phyloP scores from a whole-genome alignment of 148 eudicot genomes.

The Camellia lanceoleosa region DNA sequence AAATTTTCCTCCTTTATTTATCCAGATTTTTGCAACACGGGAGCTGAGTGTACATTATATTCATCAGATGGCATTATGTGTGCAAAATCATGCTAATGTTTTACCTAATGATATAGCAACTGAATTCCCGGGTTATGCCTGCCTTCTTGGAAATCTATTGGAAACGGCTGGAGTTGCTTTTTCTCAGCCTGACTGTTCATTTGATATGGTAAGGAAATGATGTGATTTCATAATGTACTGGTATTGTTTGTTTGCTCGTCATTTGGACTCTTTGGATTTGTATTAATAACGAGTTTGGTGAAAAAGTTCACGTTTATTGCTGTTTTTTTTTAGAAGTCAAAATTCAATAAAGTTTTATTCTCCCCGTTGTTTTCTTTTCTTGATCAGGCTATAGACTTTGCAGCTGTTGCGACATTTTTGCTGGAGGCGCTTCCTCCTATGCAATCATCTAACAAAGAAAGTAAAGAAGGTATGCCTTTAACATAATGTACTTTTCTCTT shows the following conservation, averaged over 20 bases:
- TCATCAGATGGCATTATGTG: slow-evolving; percentile 65
- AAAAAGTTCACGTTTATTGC: background rate
- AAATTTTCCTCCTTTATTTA: slow-evolving; percentile 2
- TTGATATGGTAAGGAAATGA: slow-evolving; percentile 59
- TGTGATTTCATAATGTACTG: background rate
- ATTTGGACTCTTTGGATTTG: background rate
- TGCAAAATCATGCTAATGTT: slow-evolving; percentile 49
- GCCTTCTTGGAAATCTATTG: slow-evolving; percentile 84
- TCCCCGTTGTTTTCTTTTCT: slow-evolving; percentile 3
- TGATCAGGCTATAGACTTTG: slow-evolving; percentile 79
- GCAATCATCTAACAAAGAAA: slow-evolving; percentile 43
- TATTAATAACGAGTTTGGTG: background rate
- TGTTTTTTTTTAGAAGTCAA: background rate
- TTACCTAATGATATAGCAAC: slow-evolving; percentile 70
- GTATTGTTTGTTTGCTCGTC: background rate
- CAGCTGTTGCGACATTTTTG: slow-evolving; percentile 68
- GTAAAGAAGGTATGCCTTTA: slow-evolving; percentile 29
- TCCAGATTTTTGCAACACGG: slow-evolving; percentile 61
- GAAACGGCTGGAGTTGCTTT: slow-evolving; percentile 70
- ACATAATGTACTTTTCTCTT: slow-evolving; percentile 5
- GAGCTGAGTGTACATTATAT: slow-evolving; percentile 62
- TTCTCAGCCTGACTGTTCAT: slow-evolving; percentile 49
- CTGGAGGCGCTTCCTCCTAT: slow-evolving; percentile 81
- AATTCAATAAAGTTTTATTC: background rate
- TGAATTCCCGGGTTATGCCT: slow-evolving; percentile 88